Percentiles rank a stretch among this genome's conserved stretches.
Evolutionary conservation across 1,284 basidiomycete species (phyloP).

Genomic region (Ganoderma sinense): DNA sequence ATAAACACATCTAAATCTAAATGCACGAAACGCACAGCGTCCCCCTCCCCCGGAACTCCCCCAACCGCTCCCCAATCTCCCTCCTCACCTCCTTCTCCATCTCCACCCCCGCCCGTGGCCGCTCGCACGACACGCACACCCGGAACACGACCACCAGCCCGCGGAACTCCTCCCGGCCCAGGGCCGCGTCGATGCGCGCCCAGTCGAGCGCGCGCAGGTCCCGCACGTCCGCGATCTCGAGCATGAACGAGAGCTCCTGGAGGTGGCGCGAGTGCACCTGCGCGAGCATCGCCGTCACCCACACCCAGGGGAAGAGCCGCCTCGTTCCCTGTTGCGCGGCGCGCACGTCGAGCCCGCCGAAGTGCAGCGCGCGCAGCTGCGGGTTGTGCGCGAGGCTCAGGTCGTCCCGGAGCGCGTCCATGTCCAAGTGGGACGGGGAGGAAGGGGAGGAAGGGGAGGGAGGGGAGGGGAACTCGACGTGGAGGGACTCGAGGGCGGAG

Average conservation of each 20-base stretch:
- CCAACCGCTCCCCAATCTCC: slow-evolving; percentile 32
- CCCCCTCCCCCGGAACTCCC: slow-evolving; percentile 35
- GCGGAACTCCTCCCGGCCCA: slow-evolving; percentile 36
- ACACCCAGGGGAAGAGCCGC: slow-evolving; percentile 39
- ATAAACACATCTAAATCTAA: slow-evolving; percentile 19
- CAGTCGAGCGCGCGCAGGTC: slow-evolving; percentile 40
- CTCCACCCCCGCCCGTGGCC: no score
- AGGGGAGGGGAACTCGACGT: slow-evolving; percentile 40
- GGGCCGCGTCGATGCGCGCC: slow-evolving; percentile 38
- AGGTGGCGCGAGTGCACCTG: slow-evolving; percentile 34
- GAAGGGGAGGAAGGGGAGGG: no score
- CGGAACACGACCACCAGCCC: slow-evolving; percentile 36
- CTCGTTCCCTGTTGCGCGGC: slow-evolving; percentile 18
- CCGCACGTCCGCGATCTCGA: slow-evolving; percentile 36
- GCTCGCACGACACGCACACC: slow-evolving; percentile 35
- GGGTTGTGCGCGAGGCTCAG: slow-evolving; percentile 41
- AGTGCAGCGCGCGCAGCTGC: slow-evolving; percentile 39
- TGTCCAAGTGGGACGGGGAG: slow-evolving; percentile 7
- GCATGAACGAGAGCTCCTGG: slow-evolving; percentile 37
- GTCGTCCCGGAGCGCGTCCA: slow-evolving; percentile 33
- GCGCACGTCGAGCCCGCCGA: slow-evolving; percentile 40
- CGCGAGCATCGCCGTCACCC: slow-evolving; percentile 37
- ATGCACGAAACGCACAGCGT: slow-evolving; percentile 38
- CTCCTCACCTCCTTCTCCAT: slow-evolving; percentile 31
- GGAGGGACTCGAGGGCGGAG: slow-evolving; percentile 39